Percentiles rank a stretch among this genome's conserved stretches.
These are phyloP conservation scores for Ramicandelaber brevisporus DNA, from an alignment of 192 early-diverging fungal genomes.

Conservation along the genomic window DNA sequence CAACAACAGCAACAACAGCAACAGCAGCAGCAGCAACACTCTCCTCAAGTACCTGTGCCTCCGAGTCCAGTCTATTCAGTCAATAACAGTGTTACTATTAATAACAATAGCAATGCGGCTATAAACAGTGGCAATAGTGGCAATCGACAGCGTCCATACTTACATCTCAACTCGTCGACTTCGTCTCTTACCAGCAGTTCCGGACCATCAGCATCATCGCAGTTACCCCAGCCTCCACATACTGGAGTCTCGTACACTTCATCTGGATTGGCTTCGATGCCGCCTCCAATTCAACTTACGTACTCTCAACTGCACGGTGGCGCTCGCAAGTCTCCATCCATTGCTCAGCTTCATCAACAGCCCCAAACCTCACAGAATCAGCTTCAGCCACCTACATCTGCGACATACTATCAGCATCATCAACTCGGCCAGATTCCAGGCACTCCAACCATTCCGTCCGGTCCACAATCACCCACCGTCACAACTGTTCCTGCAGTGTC, in stretches of 20 bases:
- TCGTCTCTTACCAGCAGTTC: background rate
- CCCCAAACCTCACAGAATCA: background rate
- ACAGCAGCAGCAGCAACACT: slow-evolving; percentile 2
- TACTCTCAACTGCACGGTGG: background rate
- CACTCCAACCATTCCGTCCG: background rate
- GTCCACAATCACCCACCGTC: background rate
- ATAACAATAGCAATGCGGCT: slow-evolving; percentile 5
- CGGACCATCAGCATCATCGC: background rate
- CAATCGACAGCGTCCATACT: background rate
- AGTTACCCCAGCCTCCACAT: too few species aligned
- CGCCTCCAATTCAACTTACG: background rate
- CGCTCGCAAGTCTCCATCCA: slow-evolving; percentile 1
- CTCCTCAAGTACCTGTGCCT: background rate
- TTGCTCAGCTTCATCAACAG: background rate
- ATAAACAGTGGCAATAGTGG: slow-evolving; percentile 1
- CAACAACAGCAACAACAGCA: slow-evolving; percentile 1
- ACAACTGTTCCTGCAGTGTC: background rate
- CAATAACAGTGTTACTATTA: slow-evolving; percentile 4
- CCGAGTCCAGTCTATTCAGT: slow-evolving; percentile 4
- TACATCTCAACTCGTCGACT: background rate
- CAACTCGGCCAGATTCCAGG: slow-evolving; percentile 1
- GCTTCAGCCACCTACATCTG: background rate
- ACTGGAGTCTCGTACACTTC: too few species aligned
- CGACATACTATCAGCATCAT: background rate
- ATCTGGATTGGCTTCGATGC: too few species aligned